phyloP scores from a whole-genome alignment of 176 grass and related monocot species.

The Oryza australiensis region DNA sequence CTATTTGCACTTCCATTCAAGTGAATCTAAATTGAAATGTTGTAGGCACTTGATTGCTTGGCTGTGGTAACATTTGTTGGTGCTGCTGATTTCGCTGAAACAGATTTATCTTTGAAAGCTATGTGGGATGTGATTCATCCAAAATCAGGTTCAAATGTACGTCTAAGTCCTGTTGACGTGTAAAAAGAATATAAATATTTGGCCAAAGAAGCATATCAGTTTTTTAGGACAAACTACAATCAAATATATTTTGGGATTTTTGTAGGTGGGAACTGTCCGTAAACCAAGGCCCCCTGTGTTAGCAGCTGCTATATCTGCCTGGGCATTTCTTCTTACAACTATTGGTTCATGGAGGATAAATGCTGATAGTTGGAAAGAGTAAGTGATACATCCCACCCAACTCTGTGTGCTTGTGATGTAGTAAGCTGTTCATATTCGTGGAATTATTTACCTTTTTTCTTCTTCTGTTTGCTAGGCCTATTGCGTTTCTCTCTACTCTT shows the following conservation, averaged over 20 bases:
- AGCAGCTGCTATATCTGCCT: slow-evolving; percentile 81
- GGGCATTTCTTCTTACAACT: slow-evolving; percentile 93
- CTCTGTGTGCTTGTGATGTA: neutral
- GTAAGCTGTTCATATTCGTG: neutral
- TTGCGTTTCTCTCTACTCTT: slow-evolving; percentile 76
- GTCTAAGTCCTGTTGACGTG: slow-evolving; percentile 14
- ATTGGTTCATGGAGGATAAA: slow-evolving; percentile 83
- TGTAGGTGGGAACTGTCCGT: slow-evolving; percentile 76
- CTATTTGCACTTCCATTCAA: neutral
- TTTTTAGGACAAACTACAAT: neutral
- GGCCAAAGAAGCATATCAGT: slow-evolving; percentile 11
- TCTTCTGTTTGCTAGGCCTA: slow-evolving; percentile 48
- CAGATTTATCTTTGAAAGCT: slow-evolving; percentile 64
- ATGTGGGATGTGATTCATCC: slow-evolving; percentile 93
- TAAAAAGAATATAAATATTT: slow-evolving; percentile 5
- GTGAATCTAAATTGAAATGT: slow-evolving; percentile 5
- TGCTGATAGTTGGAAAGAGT: slow-evolving; percentile 95
- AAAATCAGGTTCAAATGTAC: slow-evolving; percentile 80
- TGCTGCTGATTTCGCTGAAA: slow-evolving; percentile 69
- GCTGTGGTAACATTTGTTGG: slow-evolving; percentile 76
- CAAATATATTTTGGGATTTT: slow-evolving; percentile 10
- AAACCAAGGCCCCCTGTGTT: slow-evolving; percentile 63
- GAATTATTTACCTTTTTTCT: slow-evolving; percentile 13
- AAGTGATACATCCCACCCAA: slow-evolving; percentile 3
- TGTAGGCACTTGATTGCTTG: slow-evolving; percentile 75